Base-by-base conservation (phyloP, 495 filamentous ascomycete genomes). In the Hypomontagnella submonticulosa region DNA sequence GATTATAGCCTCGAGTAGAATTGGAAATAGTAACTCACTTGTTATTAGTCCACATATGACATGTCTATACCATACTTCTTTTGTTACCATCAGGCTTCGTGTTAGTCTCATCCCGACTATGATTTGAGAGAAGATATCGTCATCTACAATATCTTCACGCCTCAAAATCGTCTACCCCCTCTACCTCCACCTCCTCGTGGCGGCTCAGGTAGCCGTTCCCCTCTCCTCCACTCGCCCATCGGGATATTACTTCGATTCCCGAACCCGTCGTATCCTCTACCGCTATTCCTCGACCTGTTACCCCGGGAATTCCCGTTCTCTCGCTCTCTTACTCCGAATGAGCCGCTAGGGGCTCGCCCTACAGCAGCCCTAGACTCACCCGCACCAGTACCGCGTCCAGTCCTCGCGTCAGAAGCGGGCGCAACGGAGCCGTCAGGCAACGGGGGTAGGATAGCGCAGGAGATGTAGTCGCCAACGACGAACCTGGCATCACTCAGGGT, bases 381-480 rank as follows among this genome's bases (percentile, higher is more conserved):
- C 1, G 72, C 70, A 0, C 79, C 77, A 6, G 72, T 53, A 33
- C 79, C 69, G 15, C 75, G 68, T 51, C 80, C 56, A 69, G 73
- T 62, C 70, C 75, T 57, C 75, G 79, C 77, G 11, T 59, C 66
- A 15, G 68, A 72, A 9, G 82, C 72, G 6, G 89, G 84, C 51
- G 86, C 87, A 16, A 96, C 87, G n/a, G 83, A 83, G 0, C 92
- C 92, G 70, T 93, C 89, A 41, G 65, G 83, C 77, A 71, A 88
- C 12, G 94, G 92, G 41, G 90, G 87, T 18, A 92, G 76, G 44
- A 98, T 88, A 2, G 91, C 90, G 72, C 89, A 92, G 56, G 87
- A 87, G 18, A 98, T 83, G 72, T 88, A 97, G 77, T 97, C 94
- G 0, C 94, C 95, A 59, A 93, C 88, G 27, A 97, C 88, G 67